phyloP scores from a whole-genome alignment of 352 stramenopile species.

The Pseudoperonospora humuli region DNA sequence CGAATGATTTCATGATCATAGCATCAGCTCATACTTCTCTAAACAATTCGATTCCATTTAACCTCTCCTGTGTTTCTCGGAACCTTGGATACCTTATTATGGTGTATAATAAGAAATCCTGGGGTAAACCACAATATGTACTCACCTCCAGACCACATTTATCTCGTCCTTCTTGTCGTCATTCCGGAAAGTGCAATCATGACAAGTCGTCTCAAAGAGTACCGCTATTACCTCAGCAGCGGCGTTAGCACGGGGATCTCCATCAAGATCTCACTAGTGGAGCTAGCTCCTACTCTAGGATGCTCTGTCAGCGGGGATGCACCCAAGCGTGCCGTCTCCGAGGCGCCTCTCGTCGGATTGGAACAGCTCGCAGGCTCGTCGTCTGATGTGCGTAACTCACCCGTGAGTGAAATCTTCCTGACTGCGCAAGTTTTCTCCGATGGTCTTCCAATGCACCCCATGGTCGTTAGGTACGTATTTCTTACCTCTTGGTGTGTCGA shows the following conservation, averaged over 20 bases:
- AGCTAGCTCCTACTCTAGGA: slow-evolving; percentile 50
- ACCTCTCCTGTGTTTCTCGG: too few species aligned
- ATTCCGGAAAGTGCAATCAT: slow-evolving; percentile 21
- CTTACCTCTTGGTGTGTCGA: neutral
- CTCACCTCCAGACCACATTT: slow-evolving; percentile 1
- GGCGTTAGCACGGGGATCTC: slow-evolving; percentile 72
- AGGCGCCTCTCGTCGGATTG: slow-evolving; percentile 30
- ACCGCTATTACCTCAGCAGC: slow-evolving; percentile 85
- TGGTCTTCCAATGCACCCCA: slow-evolving; percentile 69
- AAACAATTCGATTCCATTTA: too few species aligned
- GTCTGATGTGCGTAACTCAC: slow-evolving; percentile 74
- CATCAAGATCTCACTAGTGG: slow-evolving; percentile 72
- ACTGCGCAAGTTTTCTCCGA: slow-evolving; percentile 86
- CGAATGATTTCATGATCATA: too few species aligned
- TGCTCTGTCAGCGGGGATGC: slow-evolving; percentile 34
- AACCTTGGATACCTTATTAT: too few species aligned
- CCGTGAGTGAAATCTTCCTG: slow-evolving; percentile 82
- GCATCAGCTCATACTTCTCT: too few species aligned
- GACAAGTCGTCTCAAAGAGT: slow-evolving; percentile 74
- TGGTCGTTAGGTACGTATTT: slow-evolving; percentile 58
- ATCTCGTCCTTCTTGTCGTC: neutral
- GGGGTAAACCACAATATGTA: too few species aligned
- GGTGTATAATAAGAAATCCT: too few species aligned
- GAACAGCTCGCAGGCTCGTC: slow-evolving; percentile 50
- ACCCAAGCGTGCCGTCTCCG: slow-evolving; percentile 4